Evolutionary conservation across 1,284 basidiomycete species (phyloP), one percentile per base, ranked within the genome.

Genomic region (Tilletia setariae): DNA sequence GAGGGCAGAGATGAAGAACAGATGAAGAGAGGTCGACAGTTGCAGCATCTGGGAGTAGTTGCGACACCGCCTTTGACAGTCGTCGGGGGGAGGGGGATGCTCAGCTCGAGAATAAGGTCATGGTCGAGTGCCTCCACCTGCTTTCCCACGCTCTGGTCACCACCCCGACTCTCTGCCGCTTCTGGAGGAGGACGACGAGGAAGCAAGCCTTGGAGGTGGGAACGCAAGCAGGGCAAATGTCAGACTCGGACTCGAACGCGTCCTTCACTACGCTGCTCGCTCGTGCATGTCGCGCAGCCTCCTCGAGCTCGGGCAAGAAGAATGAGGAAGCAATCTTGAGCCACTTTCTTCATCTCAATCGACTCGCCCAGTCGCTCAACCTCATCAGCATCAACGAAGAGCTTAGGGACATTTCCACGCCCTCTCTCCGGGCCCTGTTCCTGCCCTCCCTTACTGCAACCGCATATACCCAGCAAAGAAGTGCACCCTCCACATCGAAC

Each of bases 371-470:
- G 63, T 74, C 76, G 2, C 67, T 74, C 53, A 67, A 66, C 35
- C 68, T 79, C 35, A 65, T 79, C n/a, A 74, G 71, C 2, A 23
- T 32, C 47, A 76, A 77, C 68, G 77, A 79, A 32, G 66, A 67
- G 2, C 46, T 77, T 44, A 59, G 73, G 3, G 77, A 79, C 51
- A 74, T 79, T 19, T 72, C 73, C 23, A 79, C 77, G 32, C 72
- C 71, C 16, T 72, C 76, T 8, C 71, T 79, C 21, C 77, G 77
- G 2, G 71, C 70, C 16, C 72, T 79, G 13, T 73, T 79, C 65
- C 68, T 79, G 9, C 66, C 71, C 11, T 76, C 74, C 11, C 68
- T 79, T 9, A 63, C 66, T n/a, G 67, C 72, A 0, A 67, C 74
- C 32, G 62, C 76, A 6, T 67, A 30, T 30, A 70, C 4, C 32